A percentile compares a stretch with the other conserved stretches of the same genome.
Evolutionary conservation across 768 basidiomycete genomes (phyloP).

Genomic region (Podaxis pistillaris): DNA sequence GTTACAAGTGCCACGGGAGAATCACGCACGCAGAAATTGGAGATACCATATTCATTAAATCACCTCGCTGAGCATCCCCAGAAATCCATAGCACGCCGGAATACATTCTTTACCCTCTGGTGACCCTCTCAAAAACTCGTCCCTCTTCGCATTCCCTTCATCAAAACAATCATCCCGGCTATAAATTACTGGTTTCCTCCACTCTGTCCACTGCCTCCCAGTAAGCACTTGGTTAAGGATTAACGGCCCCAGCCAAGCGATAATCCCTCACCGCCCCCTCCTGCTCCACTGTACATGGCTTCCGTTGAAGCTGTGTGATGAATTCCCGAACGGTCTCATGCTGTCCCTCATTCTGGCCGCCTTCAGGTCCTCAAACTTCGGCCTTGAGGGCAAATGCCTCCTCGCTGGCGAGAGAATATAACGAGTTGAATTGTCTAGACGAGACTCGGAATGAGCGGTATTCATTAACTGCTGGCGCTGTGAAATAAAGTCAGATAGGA

Average conservation of each 20-base stretch:
- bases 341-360: not conserved
- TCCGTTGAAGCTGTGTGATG: not conserved
- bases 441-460: too few relatives aligned
- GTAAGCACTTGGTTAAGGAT: not conserved
- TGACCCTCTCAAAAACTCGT: not conserved
- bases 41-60: not conserved
- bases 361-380: too few relatives aligned
- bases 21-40: too few relatives aligned
- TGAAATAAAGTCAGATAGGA: too few relatives aligned
- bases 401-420: not conserved
- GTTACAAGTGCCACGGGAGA: too few relatives aligned
- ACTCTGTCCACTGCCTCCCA: not conserved
- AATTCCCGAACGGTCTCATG: not conserved
- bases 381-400: not conserved
- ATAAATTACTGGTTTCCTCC: not conserved
- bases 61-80: not conserved
- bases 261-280: not conserved
- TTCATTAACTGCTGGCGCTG: too few relatives aligned
- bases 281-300: not conserved
- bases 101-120: not conserved
- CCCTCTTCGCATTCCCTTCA: not conserved
- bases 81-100: not conserved
- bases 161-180: not conserved
- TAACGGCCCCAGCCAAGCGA: not conserved
- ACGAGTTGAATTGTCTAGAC: too few relatives aligned